Evolutionary conservation across 345 rosid species (phyloP).

Genomic region (Populus simonii): DNA sequence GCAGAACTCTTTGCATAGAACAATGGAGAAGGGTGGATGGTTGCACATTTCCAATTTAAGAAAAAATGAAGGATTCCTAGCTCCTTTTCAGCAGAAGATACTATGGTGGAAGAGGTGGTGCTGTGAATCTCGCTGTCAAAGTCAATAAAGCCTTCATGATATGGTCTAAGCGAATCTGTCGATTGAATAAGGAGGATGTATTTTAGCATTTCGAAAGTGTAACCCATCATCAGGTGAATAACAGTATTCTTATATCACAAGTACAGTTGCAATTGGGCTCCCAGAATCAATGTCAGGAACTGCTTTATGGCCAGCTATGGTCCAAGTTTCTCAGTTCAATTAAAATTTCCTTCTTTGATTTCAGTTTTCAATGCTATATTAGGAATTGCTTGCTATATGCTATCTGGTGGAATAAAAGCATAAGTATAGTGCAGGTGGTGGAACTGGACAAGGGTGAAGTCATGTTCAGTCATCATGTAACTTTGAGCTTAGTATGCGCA

Average conservation of each 20-base stretch:
- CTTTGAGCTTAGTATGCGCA: not conserved
- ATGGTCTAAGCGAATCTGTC: not conserved
- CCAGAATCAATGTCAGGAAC: not conserved
- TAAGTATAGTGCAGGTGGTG: too few relatives aligned
- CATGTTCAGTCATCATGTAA: not conserved
- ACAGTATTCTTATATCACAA: not conserved
- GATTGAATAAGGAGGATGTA: not conserved
- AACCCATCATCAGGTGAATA: not conserved
- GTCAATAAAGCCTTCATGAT: not conserved
- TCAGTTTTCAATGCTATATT: not conserved
- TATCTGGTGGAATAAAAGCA: not conserved
- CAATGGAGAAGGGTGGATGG: slow-evolving; percentile 91
- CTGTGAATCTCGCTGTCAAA: not conserved
- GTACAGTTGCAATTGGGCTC: not conserved
- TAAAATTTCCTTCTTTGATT: not conserved
- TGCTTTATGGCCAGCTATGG: not conserved
- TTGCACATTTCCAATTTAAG: slow-evolving; percentile 65
- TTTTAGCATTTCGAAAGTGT: not conserved
- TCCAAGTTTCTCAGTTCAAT: not conserved
- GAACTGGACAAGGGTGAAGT: not conserved
- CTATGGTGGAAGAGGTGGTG: not conserved
- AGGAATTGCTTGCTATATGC: not conserved
- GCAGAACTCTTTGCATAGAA: slow-evolving; percentile 85
- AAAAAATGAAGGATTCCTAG: slow-evolving; percentile 47
- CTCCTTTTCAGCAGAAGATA: not conserved